Percentiles rank a stretch among this genome's conserved stretches.
Conservation (phyloP, 2,329 filamentous ascomycete genomes). For the Uncinocarpus reesii region DNA sequence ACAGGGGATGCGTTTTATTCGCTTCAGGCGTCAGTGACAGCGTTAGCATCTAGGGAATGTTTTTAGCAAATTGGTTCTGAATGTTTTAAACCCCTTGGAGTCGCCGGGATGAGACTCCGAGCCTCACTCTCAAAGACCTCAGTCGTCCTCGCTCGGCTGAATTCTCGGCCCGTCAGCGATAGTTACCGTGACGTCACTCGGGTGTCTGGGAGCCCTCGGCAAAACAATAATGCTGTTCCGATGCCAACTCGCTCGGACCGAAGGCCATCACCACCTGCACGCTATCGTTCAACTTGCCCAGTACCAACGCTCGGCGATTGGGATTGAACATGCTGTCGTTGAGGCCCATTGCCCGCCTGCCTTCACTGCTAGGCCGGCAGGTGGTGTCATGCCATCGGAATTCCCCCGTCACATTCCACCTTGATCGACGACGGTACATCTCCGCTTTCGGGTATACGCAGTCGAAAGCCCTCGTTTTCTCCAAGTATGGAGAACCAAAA, state of each 20-base stretch:
- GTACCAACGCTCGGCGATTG: background rate
- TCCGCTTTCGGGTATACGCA: slow-evolving; percentile 43
- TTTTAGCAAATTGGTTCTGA: too few species aligned
- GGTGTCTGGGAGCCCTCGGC: background rate
- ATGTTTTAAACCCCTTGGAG: too few species aligned
- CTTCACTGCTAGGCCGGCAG: slow-evolving; percentile 1
- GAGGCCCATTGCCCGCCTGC: background rate
- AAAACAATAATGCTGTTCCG: slow-evolving; percentile 8
- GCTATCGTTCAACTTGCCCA: background rate
- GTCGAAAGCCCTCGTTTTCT: slow-evolving; percentile 41
- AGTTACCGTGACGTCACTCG: background rate
- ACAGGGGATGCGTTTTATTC: too few species aligned
- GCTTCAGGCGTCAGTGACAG: too few species aligned
- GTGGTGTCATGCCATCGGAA: slow-evolving; percentile 12
- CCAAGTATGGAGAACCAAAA: slow-evolving; percentile 40
- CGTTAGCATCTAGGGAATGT: too few species aligned
- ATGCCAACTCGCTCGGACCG: background rate
- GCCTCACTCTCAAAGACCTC: too few species aligned
- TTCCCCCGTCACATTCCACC: slow-evolving; percentile 13
- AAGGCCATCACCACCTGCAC: background rate
- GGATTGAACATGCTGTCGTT: background rate
- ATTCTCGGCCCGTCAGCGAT: too few species aligned
- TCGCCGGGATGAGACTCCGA: too few species aligned
- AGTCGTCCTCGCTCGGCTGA: too few species aligned
- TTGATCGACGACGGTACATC: slow-evolving; percentile 29